Conservation (phyloP, 2,329 filamentous ascomycete species). For the Colletotrichum cordylinicola region DNA sequence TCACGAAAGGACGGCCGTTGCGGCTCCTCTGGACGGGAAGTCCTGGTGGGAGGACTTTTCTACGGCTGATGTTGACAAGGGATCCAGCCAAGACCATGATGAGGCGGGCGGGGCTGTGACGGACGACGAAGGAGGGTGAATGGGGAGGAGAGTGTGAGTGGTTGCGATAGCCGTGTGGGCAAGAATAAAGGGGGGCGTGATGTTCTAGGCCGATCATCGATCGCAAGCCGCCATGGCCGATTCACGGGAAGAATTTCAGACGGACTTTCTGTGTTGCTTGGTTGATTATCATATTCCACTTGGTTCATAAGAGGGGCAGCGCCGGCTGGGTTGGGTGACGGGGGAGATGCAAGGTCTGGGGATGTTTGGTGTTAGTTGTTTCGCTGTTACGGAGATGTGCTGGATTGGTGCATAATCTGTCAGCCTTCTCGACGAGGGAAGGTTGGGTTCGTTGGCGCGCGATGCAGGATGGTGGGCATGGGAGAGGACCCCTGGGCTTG, state of each 20-base stretch:
- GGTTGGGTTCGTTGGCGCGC: constrained; percentile 16
- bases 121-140: not conserved
- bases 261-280: not conserved
- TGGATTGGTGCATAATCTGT: constrained; percentile 14
- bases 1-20: not conserved
- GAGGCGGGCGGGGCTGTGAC: not conserved
- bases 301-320: not conserved
- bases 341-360: constrained; percentile 2
- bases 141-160: not conserved
- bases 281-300: not conserved
- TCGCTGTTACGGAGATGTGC: not conserved
- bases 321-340: not conserved
- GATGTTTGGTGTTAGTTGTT: not conserved
- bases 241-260: not conserved
- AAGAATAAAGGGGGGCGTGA: not conserved
- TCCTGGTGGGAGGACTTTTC: not conserved
- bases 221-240: not conserved
- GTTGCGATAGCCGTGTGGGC: not conserved
- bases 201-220: constrained; percentile 15
- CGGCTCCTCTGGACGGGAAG: not conserved
- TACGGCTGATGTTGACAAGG: not conserved
- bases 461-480: not conserved
- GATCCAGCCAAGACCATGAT: not conserved
- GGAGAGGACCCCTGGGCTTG: not conserved
- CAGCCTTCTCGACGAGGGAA: constrained; percentile 23